Evolutionary conservation across 345 rosid genomes (phyloP), one percentile per base, ranked within the genome.

Genomic region (Geranium rotundifolium): DNA sequence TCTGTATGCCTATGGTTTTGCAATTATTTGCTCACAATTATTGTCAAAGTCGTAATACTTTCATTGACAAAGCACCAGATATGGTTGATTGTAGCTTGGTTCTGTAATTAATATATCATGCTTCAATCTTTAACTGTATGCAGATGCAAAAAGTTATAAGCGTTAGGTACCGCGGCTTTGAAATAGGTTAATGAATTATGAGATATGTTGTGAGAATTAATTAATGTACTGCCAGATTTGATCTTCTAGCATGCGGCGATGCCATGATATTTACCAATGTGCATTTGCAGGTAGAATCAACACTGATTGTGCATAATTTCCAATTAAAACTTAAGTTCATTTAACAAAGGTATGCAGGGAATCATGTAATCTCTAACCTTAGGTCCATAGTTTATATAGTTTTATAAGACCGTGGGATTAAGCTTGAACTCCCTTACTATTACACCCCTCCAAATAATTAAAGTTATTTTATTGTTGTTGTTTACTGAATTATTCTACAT

Each of bases 21-120:
- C 99, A 12, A 93, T 93, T 69, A 88, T 56, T 81, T 93, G 78
- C 85, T 93, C 55, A 93, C 99, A 14, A 65, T 93, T 63, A 69
- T 90, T 65, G 99, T 93, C 57, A 93, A 90, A 77, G 58, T 81
- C 55, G 91, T 80, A 2, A 88, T 97, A 0, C 65, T 83, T 2
- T 97, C 99, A 41, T 76, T 93, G 79, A 93, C 99, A 5, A 93
- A 93, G 79, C 84, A 83, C 69, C 99, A 93, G 83, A 95, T 86
- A 66, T 39, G 27, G 57, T 46, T 19, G 17, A 54, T 17, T 39
- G 29, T 27, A 37, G 16, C 64, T 57, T 56, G 23, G 4, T 56
- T 17, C 18, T 9, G 17, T 37, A 57, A 30, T 46, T 17, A 8
- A 1, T 19, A 15, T 15, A 23, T 9, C 34, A 30, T 56, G 30